Conservation (phyloP, 2,329 filamentous ascomycete species). For the Talaromyces sp. region DNA sequence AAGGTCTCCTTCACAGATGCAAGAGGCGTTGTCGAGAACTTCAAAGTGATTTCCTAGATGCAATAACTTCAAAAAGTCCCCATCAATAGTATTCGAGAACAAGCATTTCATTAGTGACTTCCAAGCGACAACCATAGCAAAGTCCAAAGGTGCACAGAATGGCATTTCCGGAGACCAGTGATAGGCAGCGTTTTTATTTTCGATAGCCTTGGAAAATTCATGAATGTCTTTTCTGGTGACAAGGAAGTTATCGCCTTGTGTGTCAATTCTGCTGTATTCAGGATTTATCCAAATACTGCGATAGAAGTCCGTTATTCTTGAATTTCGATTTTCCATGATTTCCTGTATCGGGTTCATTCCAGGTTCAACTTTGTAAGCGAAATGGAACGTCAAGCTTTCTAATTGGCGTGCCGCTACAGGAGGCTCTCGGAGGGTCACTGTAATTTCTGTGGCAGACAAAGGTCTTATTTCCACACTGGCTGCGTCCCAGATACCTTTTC, state of each 20-base stretch:
- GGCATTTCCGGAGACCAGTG: conserved; percentile 63
- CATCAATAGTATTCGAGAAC: conserved; percentile 92
- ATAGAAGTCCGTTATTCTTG: conserved; percentile 98
- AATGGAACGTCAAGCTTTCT: conserved; percentile 78
- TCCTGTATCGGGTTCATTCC: conserved; percentile 69
- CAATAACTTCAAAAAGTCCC: conserved; percentile 90
- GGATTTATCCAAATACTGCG: conserved; percentile 96
- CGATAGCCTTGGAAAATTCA: conserved; percentile 1
- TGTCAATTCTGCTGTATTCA: not conserved
- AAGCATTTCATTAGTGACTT: conserved; percentile 99
- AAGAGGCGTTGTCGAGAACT: conserved; percentile 91
- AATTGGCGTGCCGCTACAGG: conserved; percentile 63
- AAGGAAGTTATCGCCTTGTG: not conserved
- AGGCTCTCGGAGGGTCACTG: not conserved
- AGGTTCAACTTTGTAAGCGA: conserved; percentile 72
- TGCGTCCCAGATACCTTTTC: not conserved
- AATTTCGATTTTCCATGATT: conserved; percentile 91
- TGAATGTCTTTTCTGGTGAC: not conserved
- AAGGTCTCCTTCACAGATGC: conserved; percentile 89
- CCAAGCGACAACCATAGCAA: conserved; percentile 92
- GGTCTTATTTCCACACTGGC: not conserved
- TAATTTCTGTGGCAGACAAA: not conserved
- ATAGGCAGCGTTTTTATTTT: not conserved
- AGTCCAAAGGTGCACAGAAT: conserved; percentile 95
- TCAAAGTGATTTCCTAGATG: conserved; percentile 97